A percentile compares a stretch with the other conserved stretches of the same genome.
phyloP scores from a whole-genome alignment of 2,329 filamentous ascomycete species.

The Arthrocladium fulminans region DNA sequence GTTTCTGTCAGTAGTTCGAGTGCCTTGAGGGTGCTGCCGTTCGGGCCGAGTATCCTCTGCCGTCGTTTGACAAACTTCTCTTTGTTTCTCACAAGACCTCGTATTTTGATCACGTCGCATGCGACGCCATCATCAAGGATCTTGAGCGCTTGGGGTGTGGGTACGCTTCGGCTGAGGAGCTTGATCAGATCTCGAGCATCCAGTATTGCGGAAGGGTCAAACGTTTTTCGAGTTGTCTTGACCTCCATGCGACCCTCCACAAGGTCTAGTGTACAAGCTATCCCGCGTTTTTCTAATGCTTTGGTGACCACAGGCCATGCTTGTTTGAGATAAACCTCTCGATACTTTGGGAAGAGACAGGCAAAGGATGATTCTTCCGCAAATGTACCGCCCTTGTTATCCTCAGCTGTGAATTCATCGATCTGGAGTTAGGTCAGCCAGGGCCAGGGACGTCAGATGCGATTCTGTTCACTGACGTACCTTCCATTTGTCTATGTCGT shows the following conservation, averaged over 20 bases:
- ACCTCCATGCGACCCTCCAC: conserved; percentile 96
- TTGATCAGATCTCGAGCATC: conserved; percentile 94
- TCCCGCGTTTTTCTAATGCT: conserved; percentile 74
- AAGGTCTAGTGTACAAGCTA: conserved; percentile 86
- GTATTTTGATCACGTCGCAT: conserved; percentile 93
- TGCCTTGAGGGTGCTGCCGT: conserved; percentile 86
- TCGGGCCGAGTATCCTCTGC: conserved; percentile 84
- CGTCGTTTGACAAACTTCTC: conserved; percentile 91
- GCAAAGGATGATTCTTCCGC: conserved; percentile 85
- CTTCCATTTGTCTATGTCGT: conserved; percentile 97
- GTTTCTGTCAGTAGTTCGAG: conserved; percentile 83
- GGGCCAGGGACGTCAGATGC: background rate
- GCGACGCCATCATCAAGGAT: conserved; percentile 88
- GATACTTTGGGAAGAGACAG: conserved; percentile 85
- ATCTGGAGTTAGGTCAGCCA: conserved; percentile 39
- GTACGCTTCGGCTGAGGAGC: conserved; percentile 80
- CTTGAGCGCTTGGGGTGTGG: conserved; percentile 84
- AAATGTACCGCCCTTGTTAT: conserved; percentile 80
- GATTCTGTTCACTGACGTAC: conserved; percentile 32
- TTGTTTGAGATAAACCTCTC: conserved; percentile 86
- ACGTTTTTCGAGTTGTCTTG: conserved; percentile 86
- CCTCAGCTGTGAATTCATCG: conserved; percentile 72
- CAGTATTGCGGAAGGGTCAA: conserved; percentile 82
- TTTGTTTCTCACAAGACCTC: conserved; percentile 82
- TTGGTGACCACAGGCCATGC: conserved; percentile 87